A percentile compares a stretch with the other conserved stretches of the same genome.
These are phyloP conservation scores for Galerina sulciceps DNA, from an alignment of 768 basidiomycete species.

Conservation along the genomic window DNA sequence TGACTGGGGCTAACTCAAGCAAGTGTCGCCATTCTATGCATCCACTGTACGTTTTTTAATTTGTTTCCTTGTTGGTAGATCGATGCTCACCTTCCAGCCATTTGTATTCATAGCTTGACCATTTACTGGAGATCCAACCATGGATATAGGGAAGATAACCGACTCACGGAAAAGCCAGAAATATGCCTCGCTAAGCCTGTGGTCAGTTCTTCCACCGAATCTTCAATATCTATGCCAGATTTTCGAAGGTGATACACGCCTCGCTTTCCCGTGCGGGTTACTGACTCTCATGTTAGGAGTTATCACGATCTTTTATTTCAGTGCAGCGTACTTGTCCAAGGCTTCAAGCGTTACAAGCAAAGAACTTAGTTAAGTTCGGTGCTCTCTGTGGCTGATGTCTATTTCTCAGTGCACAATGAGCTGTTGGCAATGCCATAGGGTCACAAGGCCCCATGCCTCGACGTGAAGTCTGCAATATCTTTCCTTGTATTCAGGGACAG, in stretches of 20 bases:
- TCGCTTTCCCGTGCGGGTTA: constrained; percentile 6
- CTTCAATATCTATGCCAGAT: too few relatives aligned
- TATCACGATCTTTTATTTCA: constrained; percentile 49
- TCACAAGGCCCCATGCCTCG: too few relatives aligned
- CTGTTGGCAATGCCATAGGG: constrained; percentile 52
- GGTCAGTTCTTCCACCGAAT: constrained; percentile 28
- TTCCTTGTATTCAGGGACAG: constrained; percentile 44
- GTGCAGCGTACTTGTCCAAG: constrained; percentile 44
- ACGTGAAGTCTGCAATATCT: background rate
- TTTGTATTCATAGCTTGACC: constrained; percentile 61
- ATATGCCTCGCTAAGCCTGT: constrained; percentile 53
- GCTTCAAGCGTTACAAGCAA: constrained; percentile 43
- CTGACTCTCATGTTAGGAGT: constrained; percentile 23
- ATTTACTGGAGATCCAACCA: constrained; percentile 50
- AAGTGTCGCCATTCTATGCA: constrained; percentile 43
- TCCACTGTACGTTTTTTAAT: constrained; percentile 34
- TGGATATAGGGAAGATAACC: constrained; percentile 49
- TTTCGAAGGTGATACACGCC: too few relatives aligned
- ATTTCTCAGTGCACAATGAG: constrained; percentile 51
- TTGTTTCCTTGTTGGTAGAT: background rate
- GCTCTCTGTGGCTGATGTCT: constrained; percentile 47
- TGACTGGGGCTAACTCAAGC: background rate
- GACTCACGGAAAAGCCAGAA: constrained; percentile 53
- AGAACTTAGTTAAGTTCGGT: too few relatives aligned
- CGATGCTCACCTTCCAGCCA: constrained; percentile 50